Evolutionary conservation across 495 filamentous ascomycete genomes (phyloP), one percentile per base, ranked within the genome.

Genomic region (Penicillium maclennaniae): DNA sequence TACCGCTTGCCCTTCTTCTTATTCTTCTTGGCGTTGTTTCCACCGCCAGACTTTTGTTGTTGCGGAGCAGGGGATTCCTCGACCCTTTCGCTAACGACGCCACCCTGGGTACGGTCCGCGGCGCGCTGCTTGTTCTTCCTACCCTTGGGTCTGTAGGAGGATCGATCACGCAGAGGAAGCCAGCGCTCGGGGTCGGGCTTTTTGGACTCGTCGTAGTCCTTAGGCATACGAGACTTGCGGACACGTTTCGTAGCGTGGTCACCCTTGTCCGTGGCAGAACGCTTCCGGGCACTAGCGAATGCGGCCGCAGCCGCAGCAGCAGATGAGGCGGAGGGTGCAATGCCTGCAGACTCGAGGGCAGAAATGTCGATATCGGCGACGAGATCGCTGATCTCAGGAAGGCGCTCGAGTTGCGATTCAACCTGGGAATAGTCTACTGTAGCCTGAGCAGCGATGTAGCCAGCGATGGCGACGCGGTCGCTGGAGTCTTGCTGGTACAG

Each of bases 111-210:
- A 27, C 85, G 74, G 40, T 87, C 88, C 23, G 79, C 81, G 15
- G 80, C 84, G 65, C 83, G 85, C 75, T 87, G 88, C 78, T 89
- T 92, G 10, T 89, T 89, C 78, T 95, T 97, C 68, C 84, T 86
- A 10, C 91, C 91, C 72, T 95, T 95, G 14, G 92, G 92, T 45
- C 86, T 74, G 71, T 96, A 99, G 40, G 81, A 86, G 56, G 88
- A 95, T 15, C 93, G 79, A 62, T 99, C 93, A 44, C 85, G 80
- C 51, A 97, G 73, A 20, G 93, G 92, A 52, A 97, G 69, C 93
- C 93, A 99, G 44, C 93, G 74, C 70, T 99, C 95, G 1, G 88
- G 86, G 62, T 97, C 93, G 6, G 87, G 76, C 41, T 80, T 82
- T 77, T 91, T 96, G 60, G 73, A 79, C 34, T 79, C 69, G 54